Percentiles rank a stretch among this genome's conserved stretches.
Conservation (phyloP, 345 rosid species). For the Jatropha curcas region DNA sequence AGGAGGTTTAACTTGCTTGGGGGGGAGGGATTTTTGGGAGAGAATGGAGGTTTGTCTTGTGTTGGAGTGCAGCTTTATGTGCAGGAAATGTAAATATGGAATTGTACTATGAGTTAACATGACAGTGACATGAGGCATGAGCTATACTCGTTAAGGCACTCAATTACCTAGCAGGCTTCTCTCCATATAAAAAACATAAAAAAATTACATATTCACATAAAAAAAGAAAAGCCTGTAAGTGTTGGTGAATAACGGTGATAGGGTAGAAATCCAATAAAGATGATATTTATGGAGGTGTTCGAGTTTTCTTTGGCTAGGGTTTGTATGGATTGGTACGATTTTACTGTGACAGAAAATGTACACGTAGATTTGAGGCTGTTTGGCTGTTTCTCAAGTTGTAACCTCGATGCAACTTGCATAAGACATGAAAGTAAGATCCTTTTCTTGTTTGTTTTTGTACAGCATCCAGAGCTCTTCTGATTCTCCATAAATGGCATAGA, state of each 20-base stretch:
- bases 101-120: slow-evolving; percentile 33
- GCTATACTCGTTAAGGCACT: slow-evolving; percentile 21
- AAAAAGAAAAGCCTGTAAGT: neutral
- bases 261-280: slow-evolving; percentile 23
- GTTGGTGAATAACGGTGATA: neutral
- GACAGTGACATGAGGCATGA: slow-evolving; percentile 46
- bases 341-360: neutral
- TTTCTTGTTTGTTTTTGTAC: slow-evolving; percentile 21
- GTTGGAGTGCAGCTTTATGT: slow-evolving; percentile 19
- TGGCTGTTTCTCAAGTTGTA: neutral
- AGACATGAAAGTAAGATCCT: slow-evolving; percentile 16
- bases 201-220: neutral
- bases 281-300: neutral
- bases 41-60: neutral
- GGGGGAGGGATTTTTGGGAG: neutral
- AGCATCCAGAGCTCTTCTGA: neutral
- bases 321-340: slow-evolving; percentile 2
- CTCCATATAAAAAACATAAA: neutral
- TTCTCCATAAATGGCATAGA: slow-evolving; percentile 24
- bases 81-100: slow-evolving; percentile 30
- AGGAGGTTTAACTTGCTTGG: neutral
- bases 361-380: neutral
- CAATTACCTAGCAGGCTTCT: neutral
- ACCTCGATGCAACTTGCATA: slow-evolving; percentile 16
- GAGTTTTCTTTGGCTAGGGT: slow-evolving; percentile 12